Base-by-base conservation (phyloP, 2,329 filamentous ascomycete genomes). In the Arthroderma sp. region DNA sequence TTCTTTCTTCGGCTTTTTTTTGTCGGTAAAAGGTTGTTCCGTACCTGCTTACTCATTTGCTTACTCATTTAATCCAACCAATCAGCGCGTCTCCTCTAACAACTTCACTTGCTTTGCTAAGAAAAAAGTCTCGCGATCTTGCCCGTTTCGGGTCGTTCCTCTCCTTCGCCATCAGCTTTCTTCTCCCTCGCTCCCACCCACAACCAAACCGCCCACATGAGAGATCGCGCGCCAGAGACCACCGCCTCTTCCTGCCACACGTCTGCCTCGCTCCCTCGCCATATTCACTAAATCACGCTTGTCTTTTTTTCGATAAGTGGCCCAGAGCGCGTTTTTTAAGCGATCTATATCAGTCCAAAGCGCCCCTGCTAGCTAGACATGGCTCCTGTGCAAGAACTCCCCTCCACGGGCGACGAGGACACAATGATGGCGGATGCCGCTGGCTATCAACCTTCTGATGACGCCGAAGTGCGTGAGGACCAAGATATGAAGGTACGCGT, bases 371-470 rank as follows among this genome's bases (percentile, higher is more conserved):
- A 21, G 21, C 33, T 19, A 8, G 23, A 23, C 37, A 77, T 77
- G 75, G 73, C 74, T 57, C 72, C 72, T 56, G 67, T 70, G 55
- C 65, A 64, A 58, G 62, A 62, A 51, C 59, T 64, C 54, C 64
- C 68, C 49, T 72, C 71, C 28, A 70, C 73, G 4, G 74, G 73
- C 25, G 71, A 74, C 57, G 70, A 66, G 52, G 75, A 77, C 64
- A 76, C 73, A 15, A 71, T 74, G 3, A 77, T 77, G 74, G 70
- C 70, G 19, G 76, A 77, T 61, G 68, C 65, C 44, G 70, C 70
- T 60, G 68, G 69, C 44, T 67, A 71, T 55, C 59, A 63, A 53
- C 62, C 70, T 44, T 64, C 68, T 33, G 66, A 67, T n/a, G 67
- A 72, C 58, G 66, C 70, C 2, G 71, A 70, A 21, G 70, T 67